Percentiles rank a stretch among this genome's conserved stretches.
Evolutionary conservation across 768 basidiomycete species (phyloP).

Genomic region (Tylopilus vinaceipallidus): DNA sequence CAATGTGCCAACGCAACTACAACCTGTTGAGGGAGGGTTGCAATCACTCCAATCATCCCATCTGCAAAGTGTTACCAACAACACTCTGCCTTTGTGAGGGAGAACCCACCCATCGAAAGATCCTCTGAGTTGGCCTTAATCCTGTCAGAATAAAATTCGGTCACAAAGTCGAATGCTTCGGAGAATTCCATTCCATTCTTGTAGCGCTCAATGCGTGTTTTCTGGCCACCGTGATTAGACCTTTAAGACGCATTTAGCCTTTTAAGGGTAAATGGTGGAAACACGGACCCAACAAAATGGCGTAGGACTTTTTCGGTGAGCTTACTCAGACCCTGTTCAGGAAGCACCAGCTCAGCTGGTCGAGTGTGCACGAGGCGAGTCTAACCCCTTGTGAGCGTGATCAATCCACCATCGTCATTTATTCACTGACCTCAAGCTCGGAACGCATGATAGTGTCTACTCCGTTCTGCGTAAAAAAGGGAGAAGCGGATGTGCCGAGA

Average conservation of each 20-base stretch:
- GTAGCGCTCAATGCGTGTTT: constrained; percentile 64
- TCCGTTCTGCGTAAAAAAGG: constrained; percentile 4
- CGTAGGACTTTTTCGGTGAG: constrained; percentile 73
- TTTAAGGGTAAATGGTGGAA: constrained; percentile 2
- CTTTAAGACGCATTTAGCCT: constrained; percentile 28
- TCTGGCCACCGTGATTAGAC: constrained; percentile 36
- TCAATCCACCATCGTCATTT: neutral
- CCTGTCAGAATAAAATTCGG: constrained; percentile 63
- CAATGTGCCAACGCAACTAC: constrained; percentile 71
- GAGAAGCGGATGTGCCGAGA: neutral
- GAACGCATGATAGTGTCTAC: constrained; percentile 80
- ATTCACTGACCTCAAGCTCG: constrained; percentile 74
- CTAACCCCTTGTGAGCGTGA: constrained; percentile 38
- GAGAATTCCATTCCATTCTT: constrained; percentile 54
- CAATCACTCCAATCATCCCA: constrained; percentile 55
- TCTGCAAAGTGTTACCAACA: constrained; percentile 37
- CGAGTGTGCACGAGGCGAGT: constrained; percentile 83
- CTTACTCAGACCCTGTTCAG: constrained; percentile 55
- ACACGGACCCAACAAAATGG: constrained; percentile 62
- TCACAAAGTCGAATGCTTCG: constrained; percentile 65
- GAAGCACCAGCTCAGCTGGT: constrained; percentile 79
- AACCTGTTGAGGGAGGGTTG: constrained; percentile 68
- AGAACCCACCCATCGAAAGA: constrained; percentile 16
- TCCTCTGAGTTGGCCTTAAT: constrained; percentile 41
- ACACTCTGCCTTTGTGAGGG: neutral